Conservation (phyloP, 306 rosid species). For the Prunus fruticosa region DNA sequence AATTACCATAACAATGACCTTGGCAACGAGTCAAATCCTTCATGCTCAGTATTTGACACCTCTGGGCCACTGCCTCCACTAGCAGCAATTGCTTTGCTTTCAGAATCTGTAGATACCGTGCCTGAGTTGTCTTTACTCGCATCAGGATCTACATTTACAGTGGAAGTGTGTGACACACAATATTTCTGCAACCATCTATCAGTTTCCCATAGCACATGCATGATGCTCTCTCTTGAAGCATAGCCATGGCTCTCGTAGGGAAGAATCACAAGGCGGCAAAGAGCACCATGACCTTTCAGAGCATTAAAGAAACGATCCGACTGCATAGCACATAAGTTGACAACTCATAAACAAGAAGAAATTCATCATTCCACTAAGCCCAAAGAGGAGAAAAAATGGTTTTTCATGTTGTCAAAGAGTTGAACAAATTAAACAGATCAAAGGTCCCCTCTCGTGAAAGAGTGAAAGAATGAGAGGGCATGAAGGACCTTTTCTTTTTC, state of each 20-base stretch:
- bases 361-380: background rate
- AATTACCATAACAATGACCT: constrained; percentile 81
- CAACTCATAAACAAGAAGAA: constrained; percentile 13
- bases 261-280: constrained; percentile 86
- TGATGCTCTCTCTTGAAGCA: constrained; percentile 90
- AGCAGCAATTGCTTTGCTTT: constrained; percentile 50
- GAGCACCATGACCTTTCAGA: constrained; percentile 97
- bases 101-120: constrained; percentile 42
- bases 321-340: constrained; percentile 44
- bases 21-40: constrained; percentile 42
- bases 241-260: constrained; percentile 97
- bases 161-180: constrained; percentile 50
- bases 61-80: constrained; percentile 74
- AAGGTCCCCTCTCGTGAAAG: background rate
- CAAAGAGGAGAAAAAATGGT: too few relatives aligned
- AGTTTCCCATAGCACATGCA: constrained; percentile 99
- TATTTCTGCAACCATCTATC: constrained; percentile 90
- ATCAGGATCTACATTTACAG: constrained; percentile 36
- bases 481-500: background rate
- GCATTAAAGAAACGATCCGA: constrained; percentile 96
- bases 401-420: too few relatives aligned
- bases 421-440: background rate
- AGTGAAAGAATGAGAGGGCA: constrained; percentile 1
- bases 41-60: constrained; percentile 44
- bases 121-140: constrained; percentile 39